phyloP scores from a whole-genome alignment of 805 yeast genomes.

The Spathaspora sp. region DNA sequence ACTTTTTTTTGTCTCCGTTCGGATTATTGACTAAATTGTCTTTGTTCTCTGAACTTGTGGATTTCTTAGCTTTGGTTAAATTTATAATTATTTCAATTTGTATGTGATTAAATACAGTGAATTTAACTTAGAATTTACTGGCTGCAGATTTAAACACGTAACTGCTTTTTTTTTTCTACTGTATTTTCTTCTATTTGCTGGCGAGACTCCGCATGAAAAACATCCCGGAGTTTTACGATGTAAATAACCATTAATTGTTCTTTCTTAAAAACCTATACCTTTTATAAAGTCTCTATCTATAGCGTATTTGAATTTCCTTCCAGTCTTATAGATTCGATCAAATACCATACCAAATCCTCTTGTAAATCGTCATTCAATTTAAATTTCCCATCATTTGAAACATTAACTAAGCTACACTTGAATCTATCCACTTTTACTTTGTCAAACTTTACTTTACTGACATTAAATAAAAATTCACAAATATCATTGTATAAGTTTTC shows the following conservation, averaged over 20 bases:
- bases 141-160: neutral
- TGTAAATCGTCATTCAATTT: constrained; percentile 10
- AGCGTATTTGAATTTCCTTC: neutral
- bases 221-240: too few species aligned
- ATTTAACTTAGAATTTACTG: neutral
- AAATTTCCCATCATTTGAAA: constrained; percentile 21
- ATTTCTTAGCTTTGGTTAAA: too few species aligned
- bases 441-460: constrained; percentile 18
- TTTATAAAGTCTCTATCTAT: too few species aligned
- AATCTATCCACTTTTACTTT: constrained; percentile 18
- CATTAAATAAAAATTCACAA: constrained; percentile 15
- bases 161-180: neutral
- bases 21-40: neutral
- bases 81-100: neutral
- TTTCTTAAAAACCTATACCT: too few species aligned
- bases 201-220: neutral
- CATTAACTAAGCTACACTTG: constrained; percentile 13
- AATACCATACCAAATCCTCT: constrained; percentile 5
- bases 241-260: too few species aligned
- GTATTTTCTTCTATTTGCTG: neutral
- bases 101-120: neutral
- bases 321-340: constrained; percentile 6
- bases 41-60: neutral
- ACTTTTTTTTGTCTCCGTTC: too few species aligned
- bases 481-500: constrained; percentile 12